Percentiles rank a stretch among this genome's conserved stretches.
Evolutionary conservation across 768 basidiomycete genomes (phyloP).

Genomic region (Neoboletus subvelutipes): DNA sequence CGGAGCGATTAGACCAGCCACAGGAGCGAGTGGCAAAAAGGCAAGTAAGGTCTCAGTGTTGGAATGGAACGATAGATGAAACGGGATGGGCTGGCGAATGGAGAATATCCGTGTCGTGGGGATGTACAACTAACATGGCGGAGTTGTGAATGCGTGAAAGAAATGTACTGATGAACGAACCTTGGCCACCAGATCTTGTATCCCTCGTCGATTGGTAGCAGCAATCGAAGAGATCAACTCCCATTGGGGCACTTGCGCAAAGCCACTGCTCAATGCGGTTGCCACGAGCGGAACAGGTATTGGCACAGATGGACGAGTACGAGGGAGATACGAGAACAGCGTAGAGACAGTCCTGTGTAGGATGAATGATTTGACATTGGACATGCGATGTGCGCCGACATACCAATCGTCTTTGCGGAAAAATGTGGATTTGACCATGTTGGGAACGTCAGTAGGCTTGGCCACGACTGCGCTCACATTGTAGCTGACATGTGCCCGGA

Average conservation of each 20-base stretch:
- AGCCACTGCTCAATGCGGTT: slow-evolving; percentile 35
- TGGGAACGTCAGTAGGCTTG: slow-evolving; percentile 44
- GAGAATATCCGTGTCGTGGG: slow-evolving; percentile 62
- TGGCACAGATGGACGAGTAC: slow-evolving; percentile 55
- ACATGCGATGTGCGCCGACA: slow-evolving; percentile 18
- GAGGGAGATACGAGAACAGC: slow-evolving; percentile 64
- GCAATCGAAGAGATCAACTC: slow-evolving; percentile 43
- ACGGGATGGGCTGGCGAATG: slow-evolving; percentile 60
- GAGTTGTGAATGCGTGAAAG: neutral
- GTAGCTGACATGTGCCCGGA: slow-evolving; percentile 65
- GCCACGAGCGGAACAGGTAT: slow-evolving; percentile 46
- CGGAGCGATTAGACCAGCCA: slow-evolving; percentile 27
- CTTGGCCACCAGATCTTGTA: slow-evolving; percentile 40
- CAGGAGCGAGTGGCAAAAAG: slow-evolving; percentile 61
- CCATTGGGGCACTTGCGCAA: slow-evolving; percentile 51
- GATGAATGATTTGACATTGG: neutral
- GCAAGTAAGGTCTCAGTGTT: slow-evolving; percentile 54
- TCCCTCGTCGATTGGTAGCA: slow-evolving; percentile 35
- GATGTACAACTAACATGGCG: slow-evolving; percentile 42
- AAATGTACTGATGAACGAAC: slow-evolving; percentile 16
- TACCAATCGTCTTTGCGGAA: slow-evolving; percentile 58
- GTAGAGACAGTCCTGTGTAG: slow-evolving; percentile 51
- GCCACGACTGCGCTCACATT: slow-evolving; percentile 51
- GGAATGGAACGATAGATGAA: slow-evolving; percentile 61
- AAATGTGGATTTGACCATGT: slow-evolving; percentile 51